A percentile compares a stretch with the other conserved stretches of the same genome.
These are phyloP conservation scores for Mucor mucedo DNA, from an alignment of 371 early-diverging fungal species.

Conservation along the genomic window DNA sequence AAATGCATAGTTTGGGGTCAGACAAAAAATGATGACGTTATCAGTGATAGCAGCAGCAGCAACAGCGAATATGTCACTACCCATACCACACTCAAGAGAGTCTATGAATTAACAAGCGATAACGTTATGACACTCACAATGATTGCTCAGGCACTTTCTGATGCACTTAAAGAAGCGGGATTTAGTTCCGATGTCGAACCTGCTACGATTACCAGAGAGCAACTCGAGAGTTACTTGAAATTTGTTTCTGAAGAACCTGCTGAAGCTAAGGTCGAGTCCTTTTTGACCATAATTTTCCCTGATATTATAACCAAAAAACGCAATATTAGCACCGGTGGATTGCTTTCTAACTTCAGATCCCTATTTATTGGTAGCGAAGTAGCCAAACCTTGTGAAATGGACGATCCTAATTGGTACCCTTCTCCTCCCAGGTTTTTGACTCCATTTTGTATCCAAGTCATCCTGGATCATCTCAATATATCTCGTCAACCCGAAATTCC, in stretches of 20 bases:
- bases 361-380: too few relatives aligned
- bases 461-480: constrained; percentile 6
- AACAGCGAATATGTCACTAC: background rate
- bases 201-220: constrained; percentile 9
- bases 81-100: constrained; percentile 3
- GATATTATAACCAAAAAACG: too few relatives aligned
- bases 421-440: constrained; percentile 5
- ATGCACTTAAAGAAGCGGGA: constrained; percentile 11
- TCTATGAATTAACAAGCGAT: constrained; percentile 12
- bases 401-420: constrained; percentile 9
- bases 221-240: constrained; percentile 11
- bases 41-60: background rate
- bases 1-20: constrained; percentile 6
- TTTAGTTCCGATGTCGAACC: constrained; percentile 2
- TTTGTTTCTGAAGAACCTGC: background rate
- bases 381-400: too few relatives aligned
- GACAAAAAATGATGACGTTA: background rate
- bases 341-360: too few relatives aligned
- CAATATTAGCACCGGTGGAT: too few relatives aligned
- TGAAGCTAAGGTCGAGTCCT: background rate
- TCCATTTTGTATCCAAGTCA: constrained; percentile 15
- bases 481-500: background rate
- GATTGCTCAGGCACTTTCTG: constrained; percentile 11
- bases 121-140: background rate
- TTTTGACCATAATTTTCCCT: background rate